Conservation (phyloP, 169 alveolate genomes). For the Plasmodium falciparum region DNA sequence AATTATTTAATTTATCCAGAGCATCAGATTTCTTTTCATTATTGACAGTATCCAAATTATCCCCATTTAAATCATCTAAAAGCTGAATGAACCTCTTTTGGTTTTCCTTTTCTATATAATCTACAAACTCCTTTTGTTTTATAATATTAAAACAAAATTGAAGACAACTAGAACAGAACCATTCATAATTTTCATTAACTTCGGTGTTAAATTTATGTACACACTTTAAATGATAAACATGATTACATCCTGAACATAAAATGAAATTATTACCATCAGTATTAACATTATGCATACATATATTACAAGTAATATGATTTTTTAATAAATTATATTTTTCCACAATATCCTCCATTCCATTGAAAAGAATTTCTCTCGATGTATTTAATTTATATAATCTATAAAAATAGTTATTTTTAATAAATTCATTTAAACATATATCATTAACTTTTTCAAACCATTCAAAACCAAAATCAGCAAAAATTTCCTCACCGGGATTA, state of each 20-base stretch:
- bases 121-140: constrained; percentile 47
- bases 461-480: constrained; percentile 93
- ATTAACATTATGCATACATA: constrained; percentile 65
- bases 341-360: constrained; percentile 56
- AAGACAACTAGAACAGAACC: constrained; percentile 72
- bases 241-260: constrained; percentile 73
- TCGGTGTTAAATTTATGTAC: constrained; percentile 51
- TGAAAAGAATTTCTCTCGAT: constrained; percentile 25
- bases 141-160: constrained; percentile 49
- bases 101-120: constrained; percentile 51
- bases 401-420: constrained; percentile 42
- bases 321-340: constrained; percentile 69
- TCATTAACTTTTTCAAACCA: constrained; percentile 92
- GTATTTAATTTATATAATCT: constrained; percentile 48
- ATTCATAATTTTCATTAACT: constrained; percentile 72
- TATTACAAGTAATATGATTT: constrained; percentile 64
- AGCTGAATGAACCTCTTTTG: constrained; percentile 25
- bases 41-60: not conserved
- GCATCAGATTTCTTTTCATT: too few relatives aligned
- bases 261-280: constrained; percentile 28
- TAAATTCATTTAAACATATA: constrained; percentile 75
- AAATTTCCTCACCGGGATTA: constrained; percentile 92
- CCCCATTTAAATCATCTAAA: constrained; percentile 12
- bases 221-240: constrained; percentile 69
- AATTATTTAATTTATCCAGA: too few relatives aligned